Evolutionary conservation across 1,284 basidiomycete genomes (phyloP), one percentile per base, ranked within the genome.

Genomic region (Boletus semigastroideus): DNA sequence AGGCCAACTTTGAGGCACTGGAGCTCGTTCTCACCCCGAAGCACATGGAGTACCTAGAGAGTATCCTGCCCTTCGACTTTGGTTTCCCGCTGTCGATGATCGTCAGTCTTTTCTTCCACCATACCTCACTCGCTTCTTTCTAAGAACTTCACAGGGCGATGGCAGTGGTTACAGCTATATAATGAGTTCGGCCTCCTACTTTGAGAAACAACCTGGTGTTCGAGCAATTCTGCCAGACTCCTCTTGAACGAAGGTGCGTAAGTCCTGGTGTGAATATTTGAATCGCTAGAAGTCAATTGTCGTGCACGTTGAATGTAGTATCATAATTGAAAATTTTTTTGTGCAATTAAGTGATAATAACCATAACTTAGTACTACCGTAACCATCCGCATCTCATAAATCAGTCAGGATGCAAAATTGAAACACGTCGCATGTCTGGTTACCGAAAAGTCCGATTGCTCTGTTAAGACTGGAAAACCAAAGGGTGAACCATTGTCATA

Each of bases 1-100:
- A 69, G 17, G 70, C 64, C 12, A 82, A 82, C 60, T 61, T 82
- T 46, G 70, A 79, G 44, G 77, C 77, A 0, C 71, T 83, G 17
- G 64, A 72, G 13, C 70, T 83, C 34, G 53, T 62, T 2, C 70
- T 82, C 28, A 68, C 68, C 8, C 45, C 58, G 4, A 73, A 74
- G 39, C 79, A 81, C 16, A 73, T 82, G 53, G 58, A 68, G 51
- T 68, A 68, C 42, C 52, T 81, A 7, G 79, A 80, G 54, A 65
- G 63, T 19, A 57, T 74, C 10, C 12, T 72, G 12, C 66, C 72
- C 0, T 78, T 79, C 59, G 69, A 77, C 31, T 59, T 52, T 11
- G 79, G 78, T 0, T 80, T 80, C 65, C 78, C 78, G 0, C 34
- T 22, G 49, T 56, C 40, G 47, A 30, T 73, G 46, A 69, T 77